These are phyloP conservation scores for Epichloe sibirici DNA, from an alignment of 2,329 filamentous ascomycete genomes.

Conservation along the genomic window DNA sequence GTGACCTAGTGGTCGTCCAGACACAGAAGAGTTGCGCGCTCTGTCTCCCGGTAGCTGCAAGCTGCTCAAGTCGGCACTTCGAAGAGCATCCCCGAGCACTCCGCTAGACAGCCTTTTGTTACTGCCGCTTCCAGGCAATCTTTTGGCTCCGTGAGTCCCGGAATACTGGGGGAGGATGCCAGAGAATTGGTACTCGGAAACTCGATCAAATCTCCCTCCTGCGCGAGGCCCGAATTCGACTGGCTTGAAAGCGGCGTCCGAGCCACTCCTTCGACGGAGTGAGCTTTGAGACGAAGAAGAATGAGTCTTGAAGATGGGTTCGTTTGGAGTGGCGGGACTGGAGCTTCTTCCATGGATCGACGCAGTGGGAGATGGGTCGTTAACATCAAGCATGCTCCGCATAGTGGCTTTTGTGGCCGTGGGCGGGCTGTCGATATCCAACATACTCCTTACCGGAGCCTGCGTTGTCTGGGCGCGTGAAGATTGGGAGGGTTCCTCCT, in stretches of 20 bases:
- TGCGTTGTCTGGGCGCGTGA: slow-evolving; percentile 25
- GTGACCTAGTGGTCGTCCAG: slow-evolving; percentile 21
- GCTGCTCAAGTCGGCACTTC: slow-evolving; percentile 36
- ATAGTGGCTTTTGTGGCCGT: slow-evolving; percentile 26
- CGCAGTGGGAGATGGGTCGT: slow-evolving; percentile 22
- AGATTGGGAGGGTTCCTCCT: slow-evolving; percentile 20
- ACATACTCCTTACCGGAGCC: slow-evolving; percentile 51
- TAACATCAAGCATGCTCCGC: slow-evolving; percentile 42
- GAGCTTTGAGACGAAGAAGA: slow-evolving; percentile 10
- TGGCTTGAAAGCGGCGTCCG: slow-evolving; percentile 38
- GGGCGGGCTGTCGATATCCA: slow-evolving; percentile 40
- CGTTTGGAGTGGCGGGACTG: slow-evolving; percentile 21
- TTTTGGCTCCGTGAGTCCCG: slow-evolving; percentile 19
- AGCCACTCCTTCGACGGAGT: slow-evolving; percentile 40
- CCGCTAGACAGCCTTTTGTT: slow-evolving; percentile 21
- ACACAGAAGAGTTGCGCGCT: slow-evolving; percentile 28
- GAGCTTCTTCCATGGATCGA: slow-evolving; percentile 18
- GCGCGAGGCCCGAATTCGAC: slow-evolving; percentile 29
- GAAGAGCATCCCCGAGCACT: slow-evolving; percentile 40
- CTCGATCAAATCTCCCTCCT: slow-evolving; percentile 27
- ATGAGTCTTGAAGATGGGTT: slow-evolving; percentile 11
- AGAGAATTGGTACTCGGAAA: slow-evolving; percentile 48
- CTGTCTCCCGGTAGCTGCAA: slow-evolving; percentile 36
- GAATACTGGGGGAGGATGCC: slow-evolving; percentile 27
- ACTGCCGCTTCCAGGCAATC: slow-evolving; percentile 18